Evolutionary conservation across 2,329 filamentous ascomycete genomes (phyloP), one percentile per base, ranked within the genome.

Genomic region (Nigrospora osmanthi): DNA sequence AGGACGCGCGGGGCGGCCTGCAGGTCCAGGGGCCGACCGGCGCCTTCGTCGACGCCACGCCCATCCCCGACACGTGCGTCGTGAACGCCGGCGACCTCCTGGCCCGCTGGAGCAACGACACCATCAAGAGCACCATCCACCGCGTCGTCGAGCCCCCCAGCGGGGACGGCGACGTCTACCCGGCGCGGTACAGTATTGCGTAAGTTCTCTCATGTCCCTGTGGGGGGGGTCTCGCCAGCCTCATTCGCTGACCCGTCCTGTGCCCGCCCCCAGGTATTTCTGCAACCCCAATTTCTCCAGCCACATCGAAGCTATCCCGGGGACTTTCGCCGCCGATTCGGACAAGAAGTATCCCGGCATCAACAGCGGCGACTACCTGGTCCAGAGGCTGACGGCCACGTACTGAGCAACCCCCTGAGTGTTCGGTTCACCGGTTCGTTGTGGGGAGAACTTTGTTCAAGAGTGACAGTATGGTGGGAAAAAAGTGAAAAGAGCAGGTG

Each of bases 91-190:
- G 65, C 13, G 66, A 96, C 60, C 62, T 96, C 53, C 70, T 96
- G 41, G 84, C 87, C 1, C 74, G 89, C 43, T 95, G 89, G 90
- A 88, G 85, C 51, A 96, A 96, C 58, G 88, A 94, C 58, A 85
- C 79, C 5, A 95, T 96, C 67, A 89, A 86, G 68, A 91, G 86
- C 59, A 96, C 90, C 4, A 80, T 89, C 48, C 90, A 96, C 64
- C 81, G 89, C 11, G 90, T 96, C 1, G 87, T 96, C 6, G 87
- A 95, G 67, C 90, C 90, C 2, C 86, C 87, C 1, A 69, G 71
- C 14, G 73, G 72, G 4, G 70, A 68, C 3, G 68, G 66, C 9
- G 74, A 73, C 14, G 66, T 71, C 35, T 84, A 94, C 62, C 88
- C 89, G 1, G 73, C 88, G 1, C 73, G 86, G 35, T 96, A 96